Conservation (phyloP, 208 protist genomes). For the Leishmania lainsoni region DNA sequence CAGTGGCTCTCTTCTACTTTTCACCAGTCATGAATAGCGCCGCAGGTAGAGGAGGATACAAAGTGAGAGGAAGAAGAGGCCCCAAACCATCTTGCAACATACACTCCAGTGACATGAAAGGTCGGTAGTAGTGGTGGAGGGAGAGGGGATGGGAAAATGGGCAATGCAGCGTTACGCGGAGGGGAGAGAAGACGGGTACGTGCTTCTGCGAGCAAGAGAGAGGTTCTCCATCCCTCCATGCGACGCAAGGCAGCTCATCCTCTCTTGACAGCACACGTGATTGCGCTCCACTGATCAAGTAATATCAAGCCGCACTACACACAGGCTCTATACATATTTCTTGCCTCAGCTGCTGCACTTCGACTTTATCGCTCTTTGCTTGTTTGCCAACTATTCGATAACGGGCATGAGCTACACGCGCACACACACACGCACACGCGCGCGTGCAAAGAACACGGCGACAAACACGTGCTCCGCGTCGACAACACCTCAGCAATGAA, state of each 20-base stretch:
- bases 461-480: neutral
- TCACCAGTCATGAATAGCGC: neutral
- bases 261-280: neutral
- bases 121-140: neutral
- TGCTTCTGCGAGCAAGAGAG: neutral
- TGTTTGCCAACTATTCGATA: neutral
- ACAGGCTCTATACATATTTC: neutral
- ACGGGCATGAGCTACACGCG: neutral
- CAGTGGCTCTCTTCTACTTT: neutral
- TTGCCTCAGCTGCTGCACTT: neutral
- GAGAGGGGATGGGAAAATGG: neutral
- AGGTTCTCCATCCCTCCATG: neutral
- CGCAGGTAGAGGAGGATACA: neutral
- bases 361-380: neutral
- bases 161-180: no score
- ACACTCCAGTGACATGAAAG: neutral
- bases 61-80: no score
- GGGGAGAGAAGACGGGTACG: no score
- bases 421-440: neutral
- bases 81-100: no score
- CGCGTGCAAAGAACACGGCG: neutral
- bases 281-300: neutral
- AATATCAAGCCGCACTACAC: neutral
- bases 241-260: neutral
- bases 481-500: no score